Conservation (phyloP, 345 rosid genomes). For the Brassica rapa region DNA sequence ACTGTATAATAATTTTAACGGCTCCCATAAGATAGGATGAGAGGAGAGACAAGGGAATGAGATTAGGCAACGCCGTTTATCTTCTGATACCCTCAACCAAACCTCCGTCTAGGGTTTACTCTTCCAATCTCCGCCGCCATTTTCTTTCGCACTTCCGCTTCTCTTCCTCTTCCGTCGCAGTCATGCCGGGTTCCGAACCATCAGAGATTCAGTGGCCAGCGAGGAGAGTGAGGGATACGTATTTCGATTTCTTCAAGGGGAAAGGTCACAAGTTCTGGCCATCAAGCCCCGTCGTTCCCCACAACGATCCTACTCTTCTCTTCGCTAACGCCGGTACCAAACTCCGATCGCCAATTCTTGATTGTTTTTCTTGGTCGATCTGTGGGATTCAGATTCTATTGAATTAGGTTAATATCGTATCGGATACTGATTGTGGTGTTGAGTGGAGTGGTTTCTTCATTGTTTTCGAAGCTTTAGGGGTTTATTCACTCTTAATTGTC, state of each 20-base stretch:
- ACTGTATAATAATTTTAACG: conserved; percentile 4
- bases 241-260: conserved; percentile 61
- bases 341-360: not conserved
- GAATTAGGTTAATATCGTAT: not conserved
- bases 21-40: conserved; percentile 10
- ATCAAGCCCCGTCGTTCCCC: conserved; percentile 94
- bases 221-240: conserved; percentile 72
- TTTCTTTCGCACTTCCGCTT: not conserved
- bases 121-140: conserved; percentile 32
- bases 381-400: not conserved
- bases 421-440: not conserved
- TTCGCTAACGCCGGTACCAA: conserved; percentile 87
- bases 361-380: not conserved
- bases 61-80: conserved; percentile 28
- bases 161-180: not conserved
- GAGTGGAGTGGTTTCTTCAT: not conserved
- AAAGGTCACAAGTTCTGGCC: conserved; percentile 76
- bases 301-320: conserved; percentile 87
- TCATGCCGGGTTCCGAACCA: conserved; percentile 46
- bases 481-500: too few relatives aligned
- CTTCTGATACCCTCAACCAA: not conserved
- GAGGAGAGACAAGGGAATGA: conserved; percentile 34
- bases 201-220: conserved; percentile 66
- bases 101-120: conserved; percentile 39
- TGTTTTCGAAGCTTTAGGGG: not conserved